Conservation (phyloP, 139 green algal species). For the Picochlorum costavermella region DNA sequence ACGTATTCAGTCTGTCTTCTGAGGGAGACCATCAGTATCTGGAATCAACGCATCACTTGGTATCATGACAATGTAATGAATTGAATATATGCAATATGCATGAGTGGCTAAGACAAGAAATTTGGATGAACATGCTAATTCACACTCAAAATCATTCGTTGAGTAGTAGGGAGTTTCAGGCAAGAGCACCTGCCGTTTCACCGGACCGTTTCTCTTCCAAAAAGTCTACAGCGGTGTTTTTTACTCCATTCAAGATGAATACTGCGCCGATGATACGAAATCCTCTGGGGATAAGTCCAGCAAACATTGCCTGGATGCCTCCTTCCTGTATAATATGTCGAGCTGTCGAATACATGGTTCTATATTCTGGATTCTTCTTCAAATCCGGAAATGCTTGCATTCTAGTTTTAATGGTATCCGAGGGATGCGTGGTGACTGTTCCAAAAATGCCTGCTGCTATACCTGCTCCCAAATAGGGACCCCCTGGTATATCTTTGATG, state of each 20-base stretch:
- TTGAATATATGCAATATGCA: not conserved
- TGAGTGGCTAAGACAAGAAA: not conserved
- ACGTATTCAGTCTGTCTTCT: too few species aligned
- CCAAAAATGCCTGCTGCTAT: conserved; percentile 62
- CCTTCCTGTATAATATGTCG: conserved; percentile 15
- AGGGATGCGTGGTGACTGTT: conserved; percentile 63
- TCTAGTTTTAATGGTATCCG: conserved; percentile 83
- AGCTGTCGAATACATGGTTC: conserved; percentile 10
- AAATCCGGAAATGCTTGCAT: conserved; percentile 52
- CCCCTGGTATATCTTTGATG: conserved; percentile 23
- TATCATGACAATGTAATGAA: too few species aligned
- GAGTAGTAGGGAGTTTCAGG: too few species aligned
- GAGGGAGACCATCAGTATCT: too few species aligned
- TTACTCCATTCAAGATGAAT: conserved; percentile 24
- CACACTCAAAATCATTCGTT: too few species aligned
- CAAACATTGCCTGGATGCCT: conserved; percentile 16
- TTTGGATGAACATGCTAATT: not conserved
- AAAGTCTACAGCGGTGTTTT: conserved; percentile 8
- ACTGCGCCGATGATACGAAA: conserved; percentile 24
- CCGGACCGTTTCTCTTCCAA: not conserved
- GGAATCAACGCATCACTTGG: too few species aligned
- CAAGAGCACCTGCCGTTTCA: not conserved
- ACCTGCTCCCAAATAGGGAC: conserved; percentile 44
- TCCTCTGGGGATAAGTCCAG: conserved; percentile 18
- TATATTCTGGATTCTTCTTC: conserved; percentile 15